Evolutionary conservation across 163 green algal species (phyloP).

Genomic region (Scenedesmus sp.): DNA sequence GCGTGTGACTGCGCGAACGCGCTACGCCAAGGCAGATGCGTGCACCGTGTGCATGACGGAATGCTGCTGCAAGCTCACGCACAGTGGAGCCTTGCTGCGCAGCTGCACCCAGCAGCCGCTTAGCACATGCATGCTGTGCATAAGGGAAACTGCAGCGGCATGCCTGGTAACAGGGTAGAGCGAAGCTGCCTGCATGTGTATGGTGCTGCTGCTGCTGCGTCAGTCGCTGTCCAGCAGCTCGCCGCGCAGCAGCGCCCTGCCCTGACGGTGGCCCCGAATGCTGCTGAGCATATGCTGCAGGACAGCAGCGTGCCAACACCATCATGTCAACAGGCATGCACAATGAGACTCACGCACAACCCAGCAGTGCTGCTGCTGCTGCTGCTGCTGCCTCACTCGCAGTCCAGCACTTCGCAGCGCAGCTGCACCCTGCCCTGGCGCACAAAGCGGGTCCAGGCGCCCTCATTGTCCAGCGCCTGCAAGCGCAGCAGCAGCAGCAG

Average conservation of each 20-base stretch:
- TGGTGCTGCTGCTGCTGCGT: not conserved
- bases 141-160: too few relatives aligned
- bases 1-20: too few relatives aligned
- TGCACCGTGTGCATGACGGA: too few relatives aligned
- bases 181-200: too few relatives aligned
- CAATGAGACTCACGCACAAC: not conserved
- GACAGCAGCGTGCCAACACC: not conserved
- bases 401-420: not conserved
- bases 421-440: not conserved
- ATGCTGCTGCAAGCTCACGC: too few relatives aligned
- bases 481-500: not conserved
- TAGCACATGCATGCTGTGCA: too few relatives aligned
- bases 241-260: too few relatives aligned
- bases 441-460: constrained; percentile 53
- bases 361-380: not conserved
- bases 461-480: constrained; percentile 50
- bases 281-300: not conserved
- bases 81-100: not conserved
- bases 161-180: too few relatives aligned
- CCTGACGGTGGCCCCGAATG: not conserved
- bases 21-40: too few relatives aligned
- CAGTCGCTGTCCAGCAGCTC: not conserved
- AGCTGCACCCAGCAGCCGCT: not conserved
- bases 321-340: not conserved
- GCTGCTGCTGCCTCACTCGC: not conserved